Base-by-base conservation (phyloP, 352 stramenopile species). In the Pythium rishiriense region DNA sequence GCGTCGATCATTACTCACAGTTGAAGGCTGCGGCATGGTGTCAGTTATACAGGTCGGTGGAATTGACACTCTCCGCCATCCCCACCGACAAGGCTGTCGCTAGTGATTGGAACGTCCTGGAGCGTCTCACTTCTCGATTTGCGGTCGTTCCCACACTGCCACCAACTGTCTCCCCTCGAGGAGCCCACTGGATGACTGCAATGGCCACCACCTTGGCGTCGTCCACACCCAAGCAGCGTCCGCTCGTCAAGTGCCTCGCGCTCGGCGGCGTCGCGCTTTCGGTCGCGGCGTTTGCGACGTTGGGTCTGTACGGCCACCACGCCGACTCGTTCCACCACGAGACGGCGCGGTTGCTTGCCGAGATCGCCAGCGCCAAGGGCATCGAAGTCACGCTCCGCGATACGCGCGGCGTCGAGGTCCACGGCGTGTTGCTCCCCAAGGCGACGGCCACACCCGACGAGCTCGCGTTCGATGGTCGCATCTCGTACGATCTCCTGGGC, bases 341-440 rank as follows among this genome's bases (percentile, higher is more conserved):
- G 29, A 58, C 46, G 21, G 51, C 43, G 24, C 69, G 69, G 25
- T 42, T 76, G 17, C 54, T 76, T 24, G 14, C 51, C 7, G 62
- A 74, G 58, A 51, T 76, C 49, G 56, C 69, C 33, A 65, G 43
- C 15, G 62, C 64, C 45, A 66, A 64, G 31, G 69, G 64, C n/a
- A 70, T 75, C 26, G 53, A 75, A 25, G 59, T 72, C 21, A 73
- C 53, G 19, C 49, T 75, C 42, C 49, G 48, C 2, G n/a, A n/a
- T n/a, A n/a, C n/a, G n/a, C n/a, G n/a, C n/a, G 48, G 22, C 37
- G 47, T 22, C 58, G 14, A 57, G 15, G 47, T n/a, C 47, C 4
- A 56, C 49, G 19, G n/a, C n/a, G n/a, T n/a, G n/a, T n/a, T n/a
- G n/a, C n/a, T n/a, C n/a, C n/a, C n/a, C n/a, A n/a, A n/a, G n/a